A percentile compares a stretch with the other conserved stretches of the same genome.
Conservation (phyloP, 345 rosid species). For the Dimocarpus longan region DNA sequence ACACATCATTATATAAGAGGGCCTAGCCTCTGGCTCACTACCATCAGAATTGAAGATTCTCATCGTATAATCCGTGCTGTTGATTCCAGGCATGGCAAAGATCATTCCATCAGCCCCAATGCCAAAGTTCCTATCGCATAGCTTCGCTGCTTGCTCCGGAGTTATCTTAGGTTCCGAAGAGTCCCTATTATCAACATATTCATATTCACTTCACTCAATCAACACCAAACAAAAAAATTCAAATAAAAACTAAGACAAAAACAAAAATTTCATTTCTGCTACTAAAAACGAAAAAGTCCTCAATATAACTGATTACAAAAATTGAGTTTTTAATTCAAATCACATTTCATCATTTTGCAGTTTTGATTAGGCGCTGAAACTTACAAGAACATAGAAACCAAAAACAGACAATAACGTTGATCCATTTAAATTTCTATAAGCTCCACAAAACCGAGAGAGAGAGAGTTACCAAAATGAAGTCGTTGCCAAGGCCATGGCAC, state of each 20-base stretch:
- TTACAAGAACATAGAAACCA: no score
- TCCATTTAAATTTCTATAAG: no score
- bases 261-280: no score
- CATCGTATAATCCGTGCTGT: conserved; percentile 88
- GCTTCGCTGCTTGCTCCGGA: conserved; percentile 85
- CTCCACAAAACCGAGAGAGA: no score
- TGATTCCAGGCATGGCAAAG: conserved; percentile 84
- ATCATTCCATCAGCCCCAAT: conserved; percentile 98
- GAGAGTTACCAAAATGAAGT: conserved; percentile 75
- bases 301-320: neutral
- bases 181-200: conserved; percentile 84
- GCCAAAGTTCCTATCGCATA: conserved; percentile 92
- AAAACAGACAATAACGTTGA: neutral
- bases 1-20: neutral
- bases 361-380: neutral
- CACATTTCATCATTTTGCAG: neutral
- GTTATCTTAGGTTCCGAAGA: conserved; percentile 70
- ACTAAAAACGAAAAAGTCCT: no score
- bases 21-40: conserved; percentile 83
- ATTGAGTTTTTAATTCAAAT: neutral
- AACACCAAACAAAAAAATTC: neutral
- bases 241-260: no score
- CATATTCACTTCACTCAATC: neutral
- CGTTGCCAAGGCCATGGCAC: conserved; percentile 96
- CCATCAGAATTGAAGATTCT: conserved; percentile 94